These are phyloP conservation scores for Huntiella decipiens DNA, from an alignment of 2,329 filamentous ascomycete genomes.

Conservation along the genomic window DNA sequence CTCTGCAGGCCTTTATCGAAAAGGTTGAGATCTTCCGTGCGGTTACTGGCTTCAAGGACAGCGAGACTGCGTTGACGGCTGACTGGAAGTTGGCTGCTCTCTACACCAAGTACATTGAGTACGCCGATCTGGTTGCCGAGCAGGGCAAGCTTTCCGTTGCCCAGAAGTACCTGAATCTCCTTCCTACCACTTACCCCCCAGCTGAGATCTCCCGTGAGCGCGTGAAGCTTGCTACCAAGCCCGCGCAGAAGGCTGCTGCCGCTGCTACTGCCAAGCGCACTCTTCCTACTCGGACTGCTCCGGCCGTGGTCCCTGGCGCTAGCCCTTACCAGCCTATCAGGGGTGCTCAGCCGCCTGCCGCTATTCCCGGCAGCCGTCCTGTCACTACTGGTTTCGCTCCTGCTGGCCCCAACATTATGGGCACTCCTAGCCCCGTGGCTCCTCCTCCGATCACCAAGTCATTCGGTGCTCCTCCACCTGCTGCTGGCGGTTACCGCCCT, in stretches of 20 bases:
- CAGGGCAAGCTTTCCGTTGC: constrained; percentile 76
- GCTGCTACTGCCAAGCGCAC: constrained; percentile 13
- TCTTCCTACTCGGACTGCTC: constrained; percentile 11
- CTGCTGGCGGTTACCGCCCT: constrained; percentile 13
- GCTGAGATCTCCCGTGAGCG: constrained; percentile 75
- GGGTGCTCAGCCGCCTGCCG: constrained; percentile 1
- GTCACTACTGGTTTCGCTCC: constrained; percentile 2
- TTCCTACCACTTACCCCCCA: constrained; percentile 66
- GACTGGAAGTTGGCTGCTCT: constrained; percentile 79
- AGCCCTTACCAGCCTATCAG: constrained; percentile 15
- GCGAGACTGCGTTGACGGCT: constrained; percentile 47
- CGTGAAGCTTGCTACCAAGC: constrained; percentile 61
- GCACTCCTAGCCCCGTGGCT: constrained; percentile 2
- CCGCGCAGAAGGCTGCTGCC: constrained; percentile 16
- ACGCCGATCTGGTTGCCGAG: constrained; percentile 81
- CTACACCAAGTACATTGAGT: constrained; percentile 93
- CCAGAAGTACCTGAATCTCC: constrained; percentile 75
- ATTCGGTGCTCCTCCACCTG: constrained; percentile 15
- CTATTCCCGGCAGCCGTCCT: not conserved
- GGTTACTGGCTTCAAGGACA: constrained; percentile 78
- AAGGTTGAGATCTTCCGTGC: constrained; percentile 95
- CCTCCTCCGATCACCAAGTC: constrained; percentile 5
- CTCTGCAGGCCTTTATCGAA: constrained; percentile 85
- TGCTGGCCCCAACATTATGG: constrained; percentile 5
- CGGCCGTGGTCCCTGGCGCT: constrained; percentile 18